These are phyloP conservation scores for Oryza brachyantha DNA, from an alignment of 176 grass and related monocot species.

Conservation along the genomic window DNA sequence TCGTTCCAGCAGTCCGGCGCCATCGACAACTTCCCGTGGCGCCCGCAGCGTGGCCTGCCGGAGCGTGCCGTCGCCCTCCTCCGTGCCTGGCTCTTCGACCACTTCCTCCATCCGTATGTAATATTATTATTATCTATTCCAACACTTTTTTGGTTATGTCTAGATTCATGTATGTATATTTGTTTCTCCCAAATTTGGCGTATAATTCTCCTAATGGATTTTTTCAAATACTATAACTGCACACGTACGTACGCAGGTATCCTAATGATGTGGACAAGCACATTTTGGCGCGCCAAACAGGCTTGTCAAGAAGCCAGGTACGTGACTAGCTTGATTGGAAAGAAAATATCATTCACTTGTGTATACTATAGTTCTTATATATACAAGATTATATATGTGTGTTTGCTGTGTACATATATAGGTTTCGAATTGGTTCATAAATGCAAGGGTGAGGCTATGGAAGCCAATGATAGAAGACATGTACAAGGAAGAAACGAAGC, in stretches of 20 bases:
- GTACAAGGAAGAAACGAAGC: conserved; percentile 60
- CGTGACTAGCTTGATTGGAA: too few relatives aligned
- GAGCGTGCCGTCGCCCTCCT: conserved; percentile 65
- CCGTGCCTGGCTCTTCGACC: conserved; percentile 89
- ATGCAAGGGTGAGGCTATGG: conserved; percentile 87
- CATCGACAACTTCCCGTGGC: conserved; percentile 60
- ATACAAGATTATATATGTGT: too few relatives aligned
- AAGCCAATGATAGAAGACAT: conserved; percentile 96
- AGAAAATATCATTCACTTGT: too few relatives aligned
- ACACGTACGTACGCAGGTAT: conserved; percentile 41
- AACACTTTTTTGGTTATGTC: too few relatives aligned
- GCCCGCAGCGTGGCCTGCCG: conserved; percentile 66
- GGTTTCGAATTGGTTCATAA: conserved; percentile 98
- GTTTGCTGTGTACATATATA: too few relatives aligned
- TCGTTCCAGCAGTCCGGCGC: conserved; percentile 49
- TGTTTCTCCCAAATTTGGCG: too few relatives aligned
- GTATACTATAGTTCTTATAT: too few relatives aligned
- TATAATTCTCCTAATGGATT: not conserved
- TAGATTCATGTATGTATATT: too few relatives aligned
- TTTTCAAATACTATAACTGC: not conserved
- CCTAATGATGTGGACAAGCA: conserved; percentile 85
- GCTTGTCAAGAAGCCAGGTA: conserved; percentile 80
- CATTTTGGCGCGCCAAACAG: conserved; percentile 71
- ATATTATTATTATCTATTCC: too few relatives aligned
- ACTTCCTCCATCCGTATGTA: conserved; percentile 85